Evolutionary conservation across 129 eudicot genomes (phyloP), one percentile per base, ranked within the genome.

Genomic region (Smallanthus sonchifolius): DNA sequence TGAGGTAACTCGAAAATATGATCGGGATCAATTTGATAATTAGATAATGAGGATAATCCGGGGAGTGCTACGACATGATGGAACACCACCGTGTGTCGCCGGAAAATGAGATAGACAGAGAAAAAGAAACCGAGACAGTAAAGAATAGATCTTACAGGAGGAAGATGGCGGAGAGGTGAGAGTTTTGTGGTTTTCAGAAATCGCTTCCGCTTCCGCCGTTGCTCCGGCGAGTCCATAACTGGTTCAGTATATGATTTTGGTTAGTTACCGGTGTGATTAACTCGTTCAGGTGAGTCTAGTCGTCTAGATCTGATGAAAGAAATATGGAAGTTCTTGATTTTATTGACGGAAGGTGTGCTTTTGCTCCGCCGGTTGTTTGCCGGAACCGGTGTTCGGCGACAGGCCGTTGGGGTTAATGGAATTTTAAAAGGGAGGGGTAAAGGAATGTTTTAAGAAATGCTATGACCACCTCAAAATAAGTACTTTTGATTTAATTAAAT

Each of bases 81-180:
- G 39, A 89, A 75, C 63, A 73, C 70, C 17, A 81, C 61, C 11
- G 89, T 64, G 67, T 69, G 24, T 52, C 8, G 62, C 79, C 86
- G 62, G 80, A 72, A 6, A 47, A 88, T 35, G 2, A 91, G 51
- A 38, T 78, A 86, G 24, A 86, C 63, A 60, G 84, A 80, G 38
- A 66, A 39, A 32, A 86, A 59, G 73, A 91, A 86, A 51, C 73
- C 39, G 17, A 82, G 63, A 51, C 83, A 88, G 16, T 78, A 77
- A 40, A 86, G 28, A n/a, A 89, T 51, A 80, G 84, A 82, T 77
- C 87, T 86, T 79, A 86, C 76, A 2, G 84, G 84, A 5, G 84
- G 69, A 39, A 86, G 80, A 40, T 71, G 81, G 61, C 72, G 73
- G 73, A 56, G 47, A 34, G 49, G 72, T 14, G 75, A 68, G 38